A percentile compares a stretch with the other conserved stretches of the same genome.
Conservation (phyloP, 345 rosid genomes). For the Rhizophora apiculata region DNA sequence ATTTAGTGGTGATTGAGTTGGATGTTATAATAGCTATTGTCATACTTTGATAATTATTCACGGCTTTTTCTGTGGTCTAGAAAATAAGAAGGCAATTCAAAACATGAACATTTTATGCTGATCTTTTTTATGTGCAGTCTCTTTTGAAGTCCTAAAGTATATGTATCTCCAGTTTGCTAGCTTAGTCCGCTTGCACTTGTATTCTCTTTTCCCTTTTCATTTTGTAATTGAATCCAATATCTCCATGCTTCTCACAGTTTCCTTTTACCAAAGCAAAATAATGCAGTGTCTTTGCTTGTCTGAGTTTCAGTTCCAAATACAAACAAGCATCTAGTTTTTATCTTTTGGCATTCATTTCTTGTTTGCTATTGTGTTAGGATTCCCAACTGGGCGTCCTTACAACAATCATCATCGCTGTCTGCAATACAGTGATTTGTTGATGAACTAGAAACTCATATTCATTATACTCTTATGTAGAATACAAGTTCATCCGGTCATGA, state of each 20-base stretch:
- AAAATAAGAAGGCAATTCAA: background rate
- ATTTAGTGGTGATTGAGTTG: too few species aligned
- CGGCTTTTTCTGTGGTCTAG: background rate
- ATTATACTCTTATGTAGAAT: slow-evolving; percentile 17
- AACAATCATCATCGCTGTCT: background rate
- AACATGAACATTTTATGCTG: background rate
- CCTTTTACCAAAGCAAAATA: too few species aligned
- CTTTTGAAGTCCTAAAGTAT: background rate
- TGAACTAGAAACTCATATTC: background rate
- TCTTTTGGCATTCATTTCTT: background rate
- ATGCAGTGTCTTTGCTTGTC: too few species aligned
- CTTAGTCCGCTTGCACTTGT: background rate
- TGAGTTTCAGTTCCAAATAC: background rate
- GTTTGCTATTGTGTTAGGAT: background rate
- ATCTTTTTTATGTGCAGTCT: background rate
- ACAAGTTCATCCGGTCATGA: slow-evolving; percentile 24
- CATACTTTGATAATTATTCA: too few species aligned
- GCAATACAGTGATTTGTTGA: background rate
- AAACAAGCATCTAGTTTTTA: background rate
- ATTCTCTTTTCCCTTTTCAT: background rate
- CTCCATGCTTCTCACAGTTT: too few species aligned
- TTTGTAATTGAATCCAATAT: background rate
- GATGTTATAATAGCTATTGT: too few species aligned
- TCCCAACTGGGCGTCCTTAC: background rate
- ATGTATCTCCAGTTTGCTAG: background rate